Base-by-base conservation (phyloP, 2,329 filamentous ascomycete species). In the Ambrosiella beaveri region DNA sequence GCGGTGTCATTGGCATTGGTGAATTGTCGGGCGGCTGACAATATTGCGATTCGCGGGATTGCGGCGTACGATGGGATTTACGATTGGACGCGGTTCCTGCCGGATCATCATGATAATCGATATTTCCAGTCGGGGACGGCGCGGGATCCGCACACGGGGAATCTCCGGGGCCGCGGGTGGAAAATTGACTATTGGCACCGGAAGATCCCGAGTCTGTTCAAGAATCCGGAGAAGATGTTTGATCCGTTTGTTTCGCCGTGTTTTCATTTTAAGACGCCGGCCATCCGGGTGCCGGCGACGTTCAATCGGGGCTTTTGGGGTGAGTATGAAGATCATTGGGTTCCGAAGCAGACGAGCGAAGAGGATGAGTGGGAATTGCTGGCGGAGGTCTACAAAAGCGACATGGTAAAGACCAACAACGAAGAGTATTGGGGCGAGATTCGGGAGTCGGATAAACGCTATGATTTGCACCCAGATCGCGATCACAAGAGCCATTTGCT, bases 11-110 rank as follows among this genome's bases (percentile, higher is more conserved):
- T 84, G 2, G 75, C 79, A 7, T 66, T 84, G 49, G 83, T 79
- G 1, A 78, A 82, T 65, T 69, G 73, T 1, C 70, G 72, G 50
- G 63, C 68, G 1, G 68, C 75, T 57, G 64, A 68, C 12, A 67
- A 64, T 38, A 71, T 78, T 64, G 71, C 70, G 44, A 70, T 83
- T 49, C 72, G 76, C 8, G 79, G 79, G 7, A 66, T 81, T 38
- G 68, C 79, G 13, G 73, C 74, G 7, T 76, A 76, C 66, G 80
- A 84, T 62, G 80, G 79, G 47, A 73, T 84, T 59, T 84, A 80
- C 68, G 76, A 84, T 68, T 84, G 80, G 81, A 80, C 78, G 59
- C 76, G 72, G 65, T 78, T 82, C 60, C 71, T 80, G 9, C 75
- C 76, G 0, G 73, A 76, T 62, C 76, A 81, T 59, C 71, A 70